Evolutionary conservation across 345 rosid genomes (phyloP), one percentile per base, ranked within the genome.

Genomic region (Heritiera fomes): DNA sequence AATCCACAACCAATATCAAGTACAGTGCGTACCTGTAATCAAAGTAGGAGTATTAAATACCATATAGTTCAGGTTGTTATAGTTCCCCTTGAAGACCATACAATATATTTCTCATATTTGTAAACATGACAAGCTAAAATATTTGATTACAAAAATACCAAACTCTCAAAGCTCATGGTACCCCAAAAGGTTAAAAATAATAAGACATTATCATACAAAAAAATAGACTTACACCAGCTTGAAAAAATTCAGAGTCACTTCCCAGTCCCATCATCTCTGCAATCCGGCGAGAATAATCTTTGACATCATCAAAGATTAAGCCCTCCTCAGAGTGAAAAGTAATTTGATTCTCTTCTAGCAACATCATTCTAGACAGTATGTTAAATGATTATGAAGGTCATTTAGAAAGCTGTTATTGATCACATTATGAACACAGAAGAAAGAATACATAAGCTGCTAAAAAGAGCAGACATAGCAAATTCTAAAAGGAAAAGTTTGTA

Each of bases 181-280:
- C 41, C 53, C 7, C 56, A 12, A 10, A 69, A 52, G 56, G 32
- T 23, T 49, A 77, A 85, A 17, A 67, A 60, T 49, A 67, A 80
- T 23, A 64, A 75, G 72, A 60, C 2, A 13, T 20, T 46, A 20
- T 66, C 8, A 68, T 52, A 47, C 81, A 74, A 84, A 23, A 59
- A 59, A 71, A 81, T 49, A 59, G 53, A 84, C 97, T 88, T 91
- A 96, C 99, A 79, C 99, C 98, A 38, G 98, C 98, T 87, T 94
- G 97, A 80, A 83, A 68, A 80, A 93, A 91, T 71, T 94, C 99
- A 38, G 95, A 78, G 81, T 94, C 99, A 59, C 97, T 87, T 84
- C 95, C 98, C 81, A 94, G 83, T 50, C 98, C 98, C 78, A 97
- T 87, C 99, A 94, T 94, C 91, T 97, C 98, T 14, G 98, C 98